These are phyloP conservation scores for Scheffersomyces quercinus DNA, from an alignment of 1,139 yeast genomes.

Conservation along the genomic window DNA sequence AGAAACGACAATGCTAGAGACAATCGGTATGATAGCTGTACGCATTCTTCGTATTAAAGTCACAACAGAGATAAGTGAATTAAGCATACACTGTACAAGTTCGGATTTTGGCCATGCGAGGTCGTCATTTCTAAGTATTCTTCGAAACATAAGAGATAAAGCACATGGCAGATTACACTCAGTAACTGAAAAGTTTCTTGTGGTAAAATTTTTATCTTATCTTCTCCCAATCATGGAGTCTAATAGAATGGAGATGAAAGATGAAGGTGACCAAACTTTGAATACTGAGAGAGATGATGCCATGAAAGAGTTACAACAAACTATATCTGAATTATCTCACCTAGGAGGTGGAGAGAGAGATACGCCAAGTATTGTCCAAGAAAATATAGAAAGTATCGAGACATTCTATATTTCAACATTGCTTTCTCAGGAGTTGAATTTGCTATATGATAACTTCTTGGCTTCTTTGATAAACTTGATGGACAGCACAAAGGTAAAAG, in stretches of 20 bases:
- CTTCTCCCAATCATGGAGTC: not conserved
- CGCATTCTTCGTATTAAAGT: constrained; percentile 37
- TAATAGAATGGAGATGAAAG: too few species aligned
- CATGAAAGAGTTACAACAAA: not conserved
- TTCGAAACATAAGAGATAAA: not conserved
- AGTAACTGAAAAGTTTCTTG: not conserved
- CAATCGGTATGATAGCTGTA: constrained; percentile 57
- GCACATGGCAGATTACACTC: not conserved
- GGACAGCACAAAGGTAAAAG: constrained; percentile 55
- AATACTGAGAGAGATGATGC: constrained; percentile 9
- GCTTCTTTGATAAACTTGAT: constrained; percentile 48
- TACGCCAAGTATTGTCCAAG: not conserved
- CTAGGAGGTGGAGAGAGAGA: too few species aligned
- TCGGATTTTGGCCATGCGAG: not conserved
- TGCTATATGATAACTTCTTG: constrained; percentile 55
- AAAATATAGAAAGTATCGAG: not conserved
- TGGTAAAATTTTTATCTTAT: not conserved
- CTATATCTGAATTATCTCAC: not conserved
- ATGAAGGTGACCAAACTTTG: constrained; percentile 1
- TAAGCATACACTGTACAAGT: not conserved
- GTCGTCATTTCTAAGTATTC: not conserved
- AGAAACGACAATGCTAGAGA: constrained; percentile 55
- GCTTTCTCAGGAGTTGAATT: constrained; percentile 32
- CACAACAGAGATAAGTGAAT: not conserved
- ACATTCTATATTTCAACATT: constrained; percentile 15